Evolutionary conservation across 106 monocot genomes (phyloP), one percentile per base, ranked within the genome.

Genomic region (Platanthera zijinensis): DNA sequence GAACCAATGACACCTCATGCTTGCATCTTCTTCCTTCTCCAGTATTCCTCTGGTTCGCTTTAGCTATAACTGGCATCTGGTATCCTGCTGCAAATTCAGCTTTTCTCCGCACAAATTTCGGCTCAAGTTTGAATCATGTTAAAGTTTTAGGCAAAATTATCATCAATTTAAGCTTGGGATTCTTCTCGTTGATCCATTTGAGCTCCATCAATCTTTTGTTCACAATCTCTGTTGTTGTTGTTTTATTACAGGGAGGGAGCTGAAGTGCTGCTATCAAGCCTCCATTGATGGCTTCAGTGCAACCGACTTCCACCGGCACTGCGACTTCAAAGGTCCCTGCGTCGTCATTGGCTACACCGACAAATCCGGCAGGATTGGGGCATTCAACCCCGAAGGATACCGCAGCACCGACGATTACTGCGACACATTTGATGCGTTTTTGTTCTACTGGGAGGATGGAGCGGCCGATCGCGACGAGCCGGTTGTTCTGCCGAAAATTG

Each of bases 341-440:
- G 91, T 91, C 57, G 61, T 91, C 25, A 68, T 88, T 1, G 91
- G 86, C 75, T 78, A 77, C 86, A 88, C 88, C 5, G 10, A 21
- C 30, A 68, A 15, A 4, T 73, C 80, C 73, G 82, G 85, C 85
- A 85, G 78, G 72, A 87, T 90, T 45, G 90, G 90, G 1, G 91
- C 88, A 22, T 91, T 88, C 84, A 91, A 77, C 48, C 91, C 91
- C 2, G 91, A 91, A 73, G 91, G 91, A 11, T 91, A 91, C 62
- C 50, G 91, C 17, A 91, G 91, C 91, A 91, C 91, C 2, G 91
- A 91, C 50, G 91, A 91, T 76, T 91, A 88, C 78, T 91, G 86
- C 57, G 91, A 91, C 76, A 86, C 80, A 51, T 88, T 91, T 18
- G 91, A 91, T 74, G 82, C 91, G 17, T 91, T 91, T 82, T 83